Percentiles rank a stretch among this genome's conserved stretches.
Conservation (phyloP, 2,329 filamentous ascomycete species). For the Sclerotinia minor region DNA sequence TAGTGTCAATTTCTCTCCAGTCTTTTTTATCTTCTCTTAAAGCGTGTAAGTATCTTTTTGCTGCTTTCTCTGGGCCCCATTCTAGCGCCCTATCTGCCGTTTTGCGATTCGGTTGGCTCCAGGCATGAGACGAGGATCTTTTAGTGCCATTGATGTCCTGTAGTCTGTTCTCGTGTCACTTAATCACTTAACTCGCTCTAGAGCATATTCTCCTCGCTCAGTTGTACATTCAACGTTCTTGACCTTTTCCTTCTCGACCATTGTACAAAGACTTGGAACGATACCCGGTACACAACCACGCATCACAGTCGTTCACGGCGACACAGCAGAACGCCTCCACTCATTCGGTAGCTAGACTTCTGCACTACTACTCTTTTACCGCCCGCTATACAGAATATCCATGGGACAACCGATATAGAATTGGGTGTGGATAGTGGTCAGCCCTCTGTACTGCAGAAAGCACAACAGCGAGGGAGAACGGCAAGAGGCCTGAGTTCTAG, state of each 20-base stretch:
- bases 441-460: constrained; percentile 41
- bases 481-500: constrained; percentile 35
- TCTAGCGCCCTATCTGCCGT: constrained; percentile 36
- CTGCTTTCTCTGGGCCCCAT: constrained; percentile 37
- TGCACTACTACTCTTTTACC: constrained; percentile 26
- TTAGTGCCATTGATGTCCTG: constrained; percentile 26
- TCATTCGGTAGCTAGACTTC: constrained; percentile 30
- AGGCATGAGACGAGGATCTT: constrained; percentile 19
- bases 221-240: constrained; percentile 35
- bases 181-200: constrained; percentile 7
- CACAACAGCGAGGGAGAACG: constrained; percentile 38
- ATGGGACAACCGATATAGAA: constrained; percentile 40
- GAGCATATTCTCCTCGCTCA: constrained; percentile 21
- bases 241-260: constrained; percentile 32
- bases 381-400: constrained; percentile 36
- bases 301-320: constrained; percentile 34
- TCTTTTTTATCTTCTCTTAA: constrained; percentile 31
- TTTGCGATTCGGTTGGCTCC: constrained; percentile 20
- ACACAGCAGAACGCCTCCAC: constrained; percentile 31
- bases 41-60: constrained; percentile 35
- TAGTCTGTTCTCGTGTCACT: constrained; percentile 30
- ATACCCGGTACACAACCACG: constrained; percentile 29
- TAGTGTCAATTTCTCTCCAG: constrained; percentile 38
- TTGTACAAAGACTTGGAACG: constrained; percentile 30
- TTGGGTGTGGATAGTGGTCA: constrained; percentile 42